These are phyloP conservation scores for Viola pubescens DNA, from an alignment of 441 rosid genomes.

Conservation along the genomic window DNA sequence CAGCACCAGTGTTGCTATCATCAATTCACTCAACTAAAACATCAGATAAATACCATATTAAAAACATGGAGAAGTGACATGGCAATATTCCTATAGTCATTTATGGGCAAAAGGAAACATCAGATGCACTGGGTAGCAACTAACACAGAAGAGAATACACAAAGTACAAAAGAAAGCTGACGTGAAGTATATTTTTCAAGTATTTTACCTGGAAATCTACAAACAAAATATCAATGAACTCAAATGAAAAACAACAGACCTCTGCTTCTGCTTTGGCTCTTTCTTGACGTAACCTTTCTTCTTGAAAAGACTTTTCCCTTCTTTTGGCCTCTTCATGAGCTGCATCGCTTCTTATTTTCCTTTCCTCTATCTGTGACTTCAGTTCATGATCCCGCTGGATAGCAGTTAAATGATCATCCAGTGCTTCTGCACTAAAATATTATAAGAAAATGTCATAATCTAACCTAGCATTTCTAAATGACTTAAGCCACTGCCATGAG, in stretches of 20 bases:
- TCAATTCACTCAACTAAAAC: too few relatives aligned
- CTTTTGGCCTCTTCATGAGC: slow-evolving; percentile 84
- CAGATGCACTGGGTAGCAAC: too few relatives aligned
- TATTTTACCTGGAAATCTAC: too few relatives aligned
- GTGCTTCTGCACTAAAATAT: slow-evolving; percentile 76
- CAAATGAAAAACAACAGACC: slow-evolving; percentile 37
- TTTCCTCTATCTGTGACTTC: slow-evolving; percentile 87
- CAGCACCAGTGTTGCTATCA: too few relatives aligned
- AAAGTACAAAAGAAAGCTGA: too few relatives aligned
- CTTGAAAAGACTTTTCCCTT: slow-evolving; percentile 66
- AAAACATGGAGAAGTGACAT: too few relatives aligned
- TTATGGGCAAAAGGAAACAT: too few relatives aligned
- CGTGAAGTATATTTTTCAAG: too few relatives aligned
- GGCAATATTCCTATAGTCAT: too few relatives aligned
- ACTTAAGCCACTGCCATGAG: slow-evolving; percentile 3
- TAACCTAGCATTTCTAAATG: slow-evolving; percentile 5
- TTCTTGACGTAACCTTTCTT: slow-evolving; percentile 73
- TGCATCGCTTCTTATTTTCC: slow-evolving; percentile 73
- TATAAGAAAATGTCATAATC: slow-evolving; percentile 6
- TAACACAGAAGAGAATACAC: too few relatives aligned
- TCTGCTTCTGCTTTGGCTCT: slow-evolving; percentile 81
- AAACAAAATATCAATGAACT: slow-evolving; percentile 3
- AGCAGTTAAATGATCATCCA: slow-evolving; percentile 78
- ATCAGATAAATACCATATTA: too few relatives aligned
- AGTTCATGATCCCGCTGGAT: slow-evolving; percentile 74